phyloP scores from a whole-genome alignment of 75 land plant genomes.

The Picea glauca region DNA sequence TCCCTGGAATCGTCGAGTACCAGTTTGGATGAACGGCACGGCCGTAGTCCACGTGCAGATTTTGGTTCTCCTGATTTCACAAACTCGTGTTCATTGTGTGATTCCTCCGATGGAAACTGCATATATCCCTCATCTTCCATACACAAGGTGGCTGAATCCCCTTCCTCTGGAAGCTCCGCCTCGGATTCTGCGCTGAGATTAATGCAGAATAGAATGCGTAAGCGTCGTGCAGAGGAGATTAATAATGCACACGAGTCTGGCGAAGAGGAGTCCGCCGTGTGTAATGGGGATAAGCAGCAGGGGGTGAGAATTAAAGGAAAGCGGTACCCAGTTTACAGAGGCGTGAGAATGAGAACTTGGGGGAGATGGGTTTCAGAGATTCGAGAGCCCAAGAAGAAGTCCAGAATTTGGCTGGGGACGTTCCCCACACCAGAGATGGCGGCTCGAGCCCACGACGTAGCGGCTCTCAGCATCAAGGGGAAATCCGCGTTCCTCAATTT shows the following conservation, averaged over 20 bases:
- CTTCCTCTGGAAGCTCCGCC: background rate
- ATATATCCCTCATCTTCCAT: too few species aligned
- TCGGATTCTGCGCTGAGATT: background rate
- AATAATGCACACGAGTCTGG: background rate
- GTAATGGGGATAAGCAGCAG: background rate
- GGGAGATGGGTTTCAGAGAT: conserved; percentile 47
- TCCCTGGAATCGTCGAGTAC: too few species aligned
- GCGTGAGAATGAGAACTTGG: conserved; percentile 36
- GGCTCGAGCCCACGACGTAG: conserved; percentile 40
- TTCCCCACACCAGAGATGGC: conserved; percentile 42
- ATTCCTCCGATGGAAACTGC: too few species aligned
- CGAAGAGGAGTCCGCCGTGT: background rate
- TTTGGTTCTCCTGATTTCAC: too few species aligned
- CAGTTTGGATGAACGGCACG: too few species aligned
- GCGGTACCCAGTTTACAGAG: conserved; percentile 26
- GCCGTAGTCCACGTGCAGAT: too few species aligned
- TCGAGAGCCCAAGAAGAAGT: conserved; percentile 37
- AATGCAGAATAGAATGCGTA: background rate
- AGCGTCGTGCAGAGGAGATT: background rate
- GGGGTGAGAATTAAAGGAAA: background rate
- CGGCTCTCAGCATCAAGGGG: conserved; percentile 33
- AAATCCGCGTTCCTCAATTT: conserved; percentile 27
- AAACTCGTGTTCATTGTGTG: too few species aligned
- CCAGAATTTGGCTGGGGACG: conserved; percentile 40
- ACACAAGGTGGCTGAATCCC: too few species aligned